Conservation (phyloP, 371 early-diverging fungal species). For the Mortierella sp. region DNA sequence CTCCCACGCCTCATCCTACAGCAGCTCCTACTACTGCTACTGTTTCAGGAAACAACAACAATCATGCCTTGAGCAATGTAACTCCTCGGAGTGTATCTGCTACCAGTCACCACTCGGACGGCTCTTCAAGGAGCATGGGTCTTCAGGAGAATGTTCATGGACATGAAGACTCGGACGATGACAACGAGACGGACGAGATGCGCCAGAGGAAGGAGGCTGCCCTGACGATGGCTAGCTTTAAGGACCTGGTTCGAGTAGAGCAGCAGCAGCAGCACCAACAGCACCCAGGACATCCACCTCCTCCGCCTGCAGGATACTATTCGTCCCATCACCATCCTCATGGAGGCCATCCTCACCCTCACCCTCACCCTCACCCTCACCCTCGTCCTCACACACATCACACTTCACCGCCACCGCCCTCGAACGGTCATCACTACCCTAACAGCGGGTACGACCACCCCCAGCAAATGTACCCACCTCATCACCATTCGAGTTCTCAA, state of each 20-base stretch:
- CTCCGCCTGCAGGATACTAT: neutral
- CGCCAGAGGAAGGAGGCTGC: constrained; percentile 42
- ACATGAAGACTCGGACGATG: constrained; percentile 10
- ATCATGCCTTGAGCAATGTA: neutral
- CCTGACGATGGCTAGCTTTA: constrained; percentile 48
- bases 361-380: no score
- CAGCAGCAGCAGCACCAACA: constrained; percentile 23
- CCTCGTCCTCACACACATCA: no score
- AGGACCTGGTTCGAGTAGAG: constrained; percentile 29
- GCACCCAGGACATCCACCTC: neutral
- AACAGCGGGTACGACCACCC: no score
- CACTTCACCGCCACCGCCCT: no score
- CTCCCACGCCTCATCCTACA: neutral
- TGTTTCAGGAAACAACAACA: neutral
- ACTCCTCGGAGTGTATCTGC: neutral
- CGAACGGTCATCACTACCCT: no score
- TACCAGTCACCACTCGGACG: neutral
- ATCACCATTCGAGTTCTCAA: no score
- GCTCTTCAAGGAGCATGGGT: neutral
- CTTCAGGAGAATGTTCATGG: neutral
- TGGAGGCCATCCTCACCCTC: no score
- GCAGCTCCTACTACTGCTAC: neutral
- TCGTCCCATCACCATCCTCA: neutral
- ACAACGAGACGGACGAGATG: constrained; percentile 44
- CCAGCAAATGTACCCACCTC: no score